Conservation (phyloP, 2,329 filamentous ascomycete species). For the Fusarium zealandicum region DNA sequence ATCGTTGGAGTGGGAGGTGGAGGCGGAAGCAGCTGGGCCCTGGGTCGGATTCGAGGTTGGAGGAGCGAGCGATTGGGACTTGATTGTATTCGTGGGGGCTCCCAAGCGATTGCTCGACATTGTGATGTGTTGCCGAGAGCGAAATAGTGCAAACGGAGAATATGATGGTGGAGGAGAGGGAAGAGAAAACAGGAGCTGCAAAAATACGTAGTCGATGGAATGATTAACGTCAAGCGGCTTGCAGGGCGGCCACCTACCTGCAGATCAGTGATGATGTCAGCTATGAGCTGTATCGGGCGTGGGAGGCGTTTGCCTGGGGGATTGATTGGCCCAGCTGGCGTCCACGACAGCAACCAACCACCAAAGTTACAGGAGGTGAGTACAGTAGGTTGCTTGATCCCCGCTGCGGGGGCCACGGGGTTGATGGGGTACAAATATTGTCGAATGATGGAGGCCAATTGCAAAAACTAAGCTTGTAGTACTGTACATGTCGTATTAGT, state of each 20-base stretch:
- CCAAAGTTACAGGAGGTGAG: neutral
- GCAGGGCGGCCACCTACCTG: neutral
- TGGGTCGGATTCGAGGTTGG: constrained; percentile 20
- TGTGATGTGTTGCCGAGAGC: constrained; percentile 13
- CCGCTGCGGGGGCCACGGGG: neutral
- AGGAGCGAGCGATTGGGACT: constrained; percentile 14
- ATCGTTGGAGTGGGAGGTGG: constrained; percentile 25
- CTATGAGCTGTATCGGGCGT: constrained; percentile 8
- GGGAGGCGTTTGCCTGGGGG: neutral
- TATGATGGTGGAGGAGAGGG: neutral
- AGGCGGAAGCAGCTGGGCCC: constrained; percentile 21
- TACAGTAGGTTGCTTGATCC: neutral
- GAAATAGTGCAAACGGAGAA: neutral
- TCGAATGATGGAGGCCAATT: too few species aligned
- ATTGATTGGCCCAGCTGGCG: constrained; percentile 1
- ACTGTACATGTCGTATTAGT: too few species aligned
- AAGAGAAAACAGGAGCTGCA: constrained; percentile 3
- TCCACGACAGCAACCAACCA: neutral
- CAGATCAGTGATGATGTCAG: constrained; percentile 41
- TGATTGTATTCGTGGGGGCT: constrained; percentile 34
- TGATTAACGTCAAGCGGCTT: neutral
- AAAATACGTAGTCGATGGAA: constrained; percentile 11
- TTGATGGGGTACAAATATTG: neutral
- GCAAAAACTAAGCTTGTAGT: too few species aligned
- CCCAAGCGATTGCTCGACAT: constrained; percentile 47